These are phyloP conservation scores for Fennellomyces sp. DNA, from an alignment of 371 early-diverging fungal genomes.

Conservation along the genomic window DNA sequence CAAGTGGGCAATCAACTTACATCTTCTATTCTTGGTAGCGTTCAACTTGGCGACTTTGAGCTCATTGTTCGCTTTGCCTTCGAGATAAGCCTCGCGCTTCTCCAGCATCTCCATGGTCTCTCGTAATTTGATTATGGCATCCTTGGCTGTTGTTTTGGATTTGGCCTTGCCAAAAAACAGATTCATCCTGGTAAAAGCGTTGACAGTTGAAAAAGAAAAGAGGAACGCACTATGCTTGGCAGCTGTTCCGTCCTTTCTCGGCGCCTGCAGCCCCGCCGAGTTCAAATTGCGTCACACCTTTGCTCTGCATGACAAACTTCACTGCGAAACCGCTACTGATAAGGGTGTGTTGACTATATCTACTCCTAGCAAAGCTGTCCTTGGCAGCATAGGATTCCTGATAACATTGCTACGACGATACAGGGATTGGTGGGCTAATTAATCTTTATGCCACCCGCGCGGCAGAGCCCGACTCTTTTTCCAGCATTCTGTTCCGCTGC, in stretches of 20 bases:
- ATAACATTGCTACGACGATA: too few species aligned
- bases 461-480: too few species aligned
- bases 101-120: constrained; percentile 93
- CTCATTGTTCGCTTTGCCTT: constrained; percentile 89
- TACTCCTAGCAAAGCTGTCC: too few species aligned
- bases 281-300: constrained; percentile 2
- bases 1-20: constrained; percentile 62
- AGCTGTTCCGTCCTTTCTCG: neutral
- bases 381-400: too few species aligned
- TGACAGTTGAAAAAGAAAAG: neutral
- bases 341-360: too few species aligned
- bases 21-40: constrained; percentile 92
- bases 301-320: too few species aligned
- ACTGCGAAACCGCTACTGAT: too few species aligned
- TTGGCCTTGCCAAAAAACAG: constrained; percentile 85
- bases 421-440: too few species aligned
- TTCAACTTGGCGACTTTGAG: constrained; percentile 86
- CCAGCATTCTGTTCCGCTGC: too few species aligned
- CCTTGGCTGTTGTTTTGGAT: constrained; percentile 87
- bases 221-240: neutral
- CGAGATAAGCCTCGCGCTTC: constrained; percentile 89
- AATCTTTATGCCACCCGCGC: too few species aligned
- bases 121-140: constrained; percentile 91
- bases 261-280: neutral
- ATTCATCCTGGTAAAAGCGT: constrained; percentile 56